These are phyloP conservation scores for Neonectria coccinea DNA, from an alignment of 2,329 filamentous ascomycete species.

Conservation along the genomic window DNA sequence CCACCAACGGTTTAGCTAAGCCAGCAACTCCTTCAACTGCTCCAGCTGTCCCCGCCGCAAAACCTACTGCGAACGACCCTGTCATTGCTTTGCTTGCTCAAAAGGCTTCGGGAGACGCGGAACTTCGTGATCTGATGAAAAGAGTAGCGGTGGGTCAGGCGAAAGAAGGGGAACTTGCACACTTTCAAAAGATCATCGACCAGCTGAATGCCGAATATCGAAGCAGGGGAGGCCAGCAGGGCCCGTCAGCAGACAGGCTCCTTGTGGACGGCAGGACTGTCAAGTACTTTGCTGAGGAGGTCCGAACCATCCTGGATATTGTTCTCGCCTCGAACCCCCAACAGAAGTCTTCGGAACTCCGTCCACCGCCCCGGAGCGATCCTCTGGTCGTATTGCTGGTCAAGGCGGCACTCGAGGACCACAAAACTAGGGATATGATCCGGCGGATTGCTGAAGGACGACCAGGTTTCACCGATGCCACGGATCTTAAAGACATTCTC, in stretches of 20 bases:
- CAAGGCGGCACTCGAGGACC: slow-evolving; percentile 67
- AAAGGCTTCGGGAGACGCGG: slow-evolving; percentile 77
- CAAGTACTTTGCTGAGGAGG: slow-evolving; percentile 70
- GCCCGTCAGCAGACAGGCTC: slow-evolving; percentile 66
- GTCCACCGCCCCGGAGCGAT: slow-evolving; percentile 66
- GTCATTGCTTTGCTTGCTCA: slow-evolving; percentile 85
- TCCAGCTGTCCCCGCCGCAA: slow-evolving; percentile 36
- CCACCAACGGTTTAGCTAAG: slow-evolving; percentile 33
- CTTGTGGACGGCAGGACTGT: slow-evolving; percentile 67
- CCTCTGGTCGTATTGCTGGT: slow-evolving; percentile 68
- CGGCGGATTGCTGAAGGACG: slow-evolving; percentile 65
- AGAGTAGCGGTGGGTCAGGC: slow-evolving; percentile 82
- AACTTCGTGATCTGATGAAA: slow-evolving; percentile 84
- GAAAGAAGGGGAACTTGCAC: slow-evolving; percentile 75
- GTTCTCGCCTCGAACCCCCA: slow-evolving; percentile 69
- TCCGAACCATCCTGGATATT: slow-evolving; percentile 68
- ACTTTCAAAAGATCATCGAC: slow-evolving; percentile 85
- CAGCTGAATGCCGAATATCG: slow-evolving; percentile 75
- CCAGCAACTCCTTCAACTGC: slow-evolving; percentile 33
- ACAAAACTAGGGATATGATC: slow-evolving; percentile 62
- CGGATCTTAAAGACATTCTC: slow-evolving; percentile 65
- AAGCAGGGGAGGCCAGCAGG: slow-evolving; percentile 62
- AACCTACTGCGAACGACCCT: slow-evolving; percentile 67
- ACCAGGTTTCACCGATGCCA: slow-evolving; percentile 64
- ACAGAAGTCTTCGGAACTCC: slow-evolving; percentile 65